Conservation (phyloP, 192 early-diverging fungal genomes). For the Haplosporangium gracile region DNA sequence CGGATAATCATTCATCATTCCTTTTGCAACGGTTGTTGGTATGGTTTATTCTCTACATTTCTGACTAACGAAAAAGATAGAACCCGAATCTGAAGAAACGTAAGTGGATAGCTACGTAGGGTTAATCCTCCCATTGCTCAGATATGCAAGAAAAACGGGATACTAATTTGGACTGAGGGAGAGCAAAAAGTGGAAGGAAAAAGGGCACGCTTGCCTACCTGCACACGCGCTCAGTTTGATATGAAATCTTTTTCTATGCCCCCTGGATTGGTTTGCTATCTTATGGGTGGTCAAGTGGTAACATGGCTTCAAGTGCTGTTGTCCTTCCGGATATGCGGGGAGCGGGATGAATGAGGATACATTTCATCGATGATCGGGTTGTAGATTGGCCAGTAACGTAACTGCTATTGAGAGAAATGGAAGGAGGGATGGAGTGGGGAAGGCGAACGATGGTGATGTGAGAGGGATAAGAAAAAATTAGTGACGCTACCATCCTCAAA, state of each 20-base stretch:
- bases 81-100: neutral
- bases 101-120: neutral
- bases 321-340: neutral
- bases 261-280: slow-evolving; percentile 6
- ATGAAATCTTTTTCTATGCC: slow-evolving; percentile 12
- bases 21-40: neutral
- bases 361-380: neutral
- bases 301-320: neutral
- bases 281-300: slow-evolving; percentile 1
- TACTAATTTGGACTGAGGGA: slow-evolving; percentile 48
- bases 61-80: neutral
- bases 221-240: slow-evolving; percentile 25
- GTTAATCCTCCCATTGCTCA: neutral
- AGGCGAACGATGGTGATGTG: neutral
- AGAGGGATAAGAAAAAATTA: neutral
- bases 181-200: slow-evolving; percentile 3
- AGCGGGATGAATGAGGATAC: slow-evolving; percentile 39
- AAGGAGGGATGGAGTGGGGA: neutral
- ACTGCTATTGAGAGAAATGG: neutral
- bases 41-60: neutral
- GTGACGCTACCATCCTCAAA: neutral
- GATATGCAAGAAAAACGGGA: neutral
- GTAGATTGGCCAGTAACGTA: neutral
- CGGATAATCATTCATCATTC: neutral
- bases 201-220: slow-evolving; percentile 1